Evolutionary conservation across 768 basidiomycete genomes (phyloP), one percentile per base, ranked within the genome.

Genomic region (Udeniomyces megalosporus): DNA sequence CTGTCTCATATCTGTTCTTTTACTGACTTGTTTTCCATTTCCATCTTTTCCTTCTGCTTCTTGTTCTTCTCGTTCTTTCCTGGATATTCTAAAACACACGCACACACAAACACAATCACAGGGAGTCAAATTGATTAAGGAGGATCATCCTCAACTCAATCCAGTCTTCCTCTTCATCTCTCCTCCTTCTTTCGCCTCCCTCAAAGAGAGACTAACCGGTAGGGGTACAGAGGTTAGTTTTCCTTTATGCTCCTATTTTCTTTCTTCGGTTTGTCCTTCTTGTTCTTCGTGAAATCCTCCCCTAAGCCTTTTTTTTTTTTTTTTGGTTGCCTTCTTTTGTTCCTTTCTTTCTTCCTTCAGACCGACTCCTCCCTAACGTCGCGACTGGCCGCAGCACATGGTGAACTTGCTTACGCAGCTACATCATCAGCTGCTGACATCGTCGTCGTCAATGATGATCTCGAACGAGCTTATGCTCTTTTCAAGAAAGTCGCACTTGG

Each of bases 121-220:
- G 88, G 93, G 93, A 54, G 88, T 97, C 64, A 84, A 82, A 62
- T 87, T 92, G 74, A 84, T 96, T 70, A 95, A 92, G 46, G 58
- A 64, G 71, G 76, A 80, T 57, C 88, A 88, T 31, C 68, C 74
- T 1, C 74, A 80, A 58, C 76, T 96, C 38, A 80, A 87, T 70
- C 87, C 92, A 17, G 79, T 95, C 66, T 95, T 84, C 73, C 79
- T 92, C 66, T 97, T 97, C 75, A 81, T 97, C 72, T 83, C 88
- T 0, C 93, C 93, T 0, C 93, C 93, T 0, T 81, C 84, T 15
- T 75, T 93, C 73, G 38, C 78, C n/a, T 76, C 75, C 11, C 82
- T 97, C 42, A 81, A 82, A 28, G 65, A 74, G 4, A 84, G 93
- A 48, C 78, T 97, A 5, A 78, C 78, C 28, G 78, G 81, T 0